These are phyloP conservation scores for Leishmania braziliensis DNA, from an alignment of 208 protist genomes.

Conservation along the genomic window DNA sequence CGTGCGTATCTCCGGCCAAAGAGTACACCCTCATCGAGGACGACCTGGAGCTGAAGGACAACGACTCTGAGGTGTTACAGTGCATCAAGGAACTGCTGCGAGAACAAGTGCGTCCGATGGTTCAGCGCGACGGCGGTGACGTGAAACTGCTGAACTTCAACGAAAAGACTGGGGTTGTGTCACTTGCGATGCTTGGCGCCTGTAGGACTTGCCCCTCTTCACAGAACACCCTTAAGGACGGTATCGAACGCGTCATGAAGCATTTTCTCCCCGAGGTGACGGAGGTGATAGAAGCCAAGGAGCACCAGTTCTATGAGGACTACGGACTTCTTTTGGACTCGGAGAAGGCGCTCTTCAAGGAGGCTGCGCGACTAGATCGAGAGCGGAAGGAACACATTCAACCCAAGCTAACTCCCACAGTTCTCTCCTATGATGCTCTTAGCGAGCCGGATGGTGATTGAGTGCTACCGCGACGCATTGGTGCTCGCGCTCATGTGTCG, in stretches of 20 bases:
- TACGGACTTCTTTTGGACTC: slow-evolving; percentile 82
- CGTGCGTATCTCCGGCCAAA: slow-evolving; percentile 64
- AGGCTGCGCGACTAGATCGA: slow-evolving; percentile 65
- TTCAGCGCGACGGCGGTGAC: slow-evolving; percentile 94
- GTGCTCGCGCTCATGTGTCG: too few relatives aligned
- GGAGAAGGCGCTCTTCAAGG: slow-evolving; percentile 76
- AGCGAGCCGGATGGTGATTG: slow-evolving; percentile 86
- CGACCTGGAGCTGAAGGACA: slow-evolving; percentile 66
- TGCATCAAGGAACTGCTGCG: slow-evolving; percentile 94
- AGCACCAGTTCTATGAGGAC: slow-evolving; percentile 83
- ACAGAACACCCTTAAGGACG: slow-evolving; percentile 88
- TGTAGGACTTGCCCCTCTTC: slow-evolving; percentile 92
- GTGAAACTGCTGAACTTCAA: slow-evolving; percentile 90
- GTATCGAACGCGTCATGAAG: slow-evolving; percentile 92
- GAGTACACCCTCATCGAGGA: slow-evolving; percentile 87
- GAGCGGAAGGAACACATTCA: slow-evolving; percentile 57
- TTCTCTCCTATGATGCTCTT: slow-evolving; percentile 78
- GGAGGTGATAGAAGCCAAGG: slow-evolving; percentile 70
- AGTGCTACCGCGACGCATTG: not conserved
- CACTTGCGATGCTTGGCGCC: slow-evolving; percentile 89
- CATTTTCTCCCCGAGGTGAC: slow-evolving; percentile 93
- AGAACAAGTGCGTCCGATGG: slow-evolving; percentile 91
- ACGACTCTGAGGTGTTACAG: slow-evolving; percentile 89
- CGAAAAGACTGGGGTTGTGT: slow-evolving; percentile 86
- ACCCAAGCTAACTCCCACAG: slow-evolving; percentile 42